These are phyloP conservation scores for Diplodia corticola DNA, from an alignment of 2,329 filamentous ascomycete genomes.

Conservation along the genomic window DNA sequence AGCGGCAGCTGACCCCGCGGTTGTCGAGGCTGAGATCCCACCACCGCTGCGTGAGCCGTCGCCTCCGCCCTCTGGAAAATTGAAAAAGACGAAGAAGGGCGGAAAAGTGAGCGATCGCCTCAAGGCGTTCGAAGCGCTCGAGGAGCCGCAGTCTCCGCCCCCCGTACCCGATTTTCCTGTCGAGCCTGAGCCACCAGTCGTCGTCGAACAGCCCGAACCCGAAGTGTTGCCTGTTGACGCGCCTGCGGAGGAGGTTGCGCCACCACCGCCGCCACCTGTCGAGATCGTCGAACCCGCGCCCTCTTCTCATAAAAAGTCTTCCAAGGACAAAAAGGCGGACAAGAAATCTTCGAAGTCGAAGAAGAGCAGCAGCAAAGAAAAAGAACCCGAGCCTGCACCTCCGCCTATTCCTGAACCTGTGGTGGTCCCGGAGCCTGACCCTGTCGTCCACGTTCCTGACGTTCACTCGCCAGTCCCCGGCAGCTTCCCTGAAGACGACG, in stretches of 20 bases:
- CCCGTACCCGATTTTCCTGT: conserved; percentile 33
- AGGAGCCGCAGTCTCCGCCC: conserved; percentile 14
- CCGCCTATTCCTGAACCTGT: neutral
- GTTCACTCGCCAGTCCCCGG: conserved; percentile 46
- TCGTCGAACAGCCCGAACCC: conserved; percentile 3
- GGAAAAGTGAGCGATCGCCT: conserved; percentile 16
- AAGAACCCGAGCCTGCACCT: conserved; percentile 1
- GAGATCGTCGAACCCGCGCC: conserved; percentile 2
- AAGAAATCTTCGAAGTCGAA: conserved; percentile 25
- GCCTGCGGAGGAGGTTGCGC: neutral
- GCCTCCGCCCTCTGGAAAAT: conserved; percentile 18
- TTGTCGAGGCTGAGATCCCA: conserved; percentile 28
- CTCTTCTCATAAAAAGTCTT: conserved; percentile 13
- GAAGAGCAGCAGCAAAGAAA: conserved; percentile 16
- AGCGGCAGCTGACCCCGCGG: conserved; percentile 22
- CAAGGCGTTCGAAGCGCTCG: conserved; percentile 20
- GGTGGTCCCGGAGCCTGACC: conserved; percentile 20
- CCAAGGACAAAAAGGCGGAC: conserved; percentile 25
- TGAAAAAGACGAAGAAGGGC: conserved; percentile 32
- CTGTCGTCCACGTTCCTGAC: conserved; percentile 26
- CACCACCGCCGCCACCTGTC: conserved; percentile 17
- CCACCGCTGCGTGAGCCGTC: conserved; percentile 6
- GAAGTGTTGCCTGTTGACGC: conserved; percentile 16
- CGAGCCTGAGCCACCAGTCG: conserved; percentile 28
- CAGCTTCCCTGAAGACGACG: conserved; percentile 49